These are phyloP conservation scores for Mediolabrus comicus DNA, from an alignment of 108 stramenopile genomes.

Conservation along the genomic window DNA sequence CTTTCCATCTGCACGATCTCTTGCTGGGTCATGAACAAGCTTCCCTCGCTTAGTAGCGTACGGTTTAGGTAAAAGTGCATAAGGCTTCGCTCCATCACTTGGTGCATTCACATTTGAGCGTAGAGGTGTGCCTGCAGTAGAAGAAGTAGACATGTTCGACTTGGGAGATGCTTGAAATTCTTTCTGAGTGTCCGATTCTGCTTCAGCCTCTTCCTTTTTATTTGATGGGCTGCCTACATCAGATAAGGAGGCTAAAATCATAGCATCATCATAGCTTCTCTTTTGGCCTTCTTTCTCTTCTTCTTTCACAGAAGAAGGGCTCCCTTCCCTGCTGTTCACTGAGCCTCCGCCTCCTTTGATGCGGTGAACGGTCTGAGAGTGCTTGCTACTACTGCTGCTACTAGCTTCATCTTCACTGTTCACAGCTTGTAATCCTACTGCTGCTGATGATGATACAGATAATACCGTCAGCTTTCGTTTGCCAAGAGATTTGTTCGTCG, in stretches of 20 bases:
- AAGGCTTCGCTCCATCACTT: conserved; percentile 10
- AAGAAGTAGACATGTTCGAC: neutral
- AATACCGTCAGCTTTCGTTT: conserved; percentile 18
- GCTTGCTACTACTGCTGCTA: neutral
- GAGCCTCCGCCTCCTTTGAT: neutral
- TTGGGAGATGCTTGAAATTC: neutral
- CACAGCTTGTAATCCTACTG: neutral
- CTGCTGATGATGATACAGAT: conserved; percentile 13
- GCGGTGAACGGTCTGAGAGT: conserved; percentile 27
- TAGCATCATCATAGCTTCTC: conserved; percentile 31
- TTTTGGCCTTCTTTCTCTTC: neutral
- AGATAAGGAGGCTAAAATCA: conserved; percentile 31
- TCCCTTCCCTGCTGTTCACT: neutral
- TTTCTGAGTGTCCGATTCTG: neutral
- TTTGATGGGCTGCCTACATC: conserved; percentile 18
- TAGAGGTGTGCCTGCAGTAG: conserved; percentile 17
- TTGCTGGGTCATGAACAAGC: neutral
- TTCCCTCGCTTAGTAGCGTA: conserved; percentile 5
- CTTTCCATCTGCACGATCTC: neutral
- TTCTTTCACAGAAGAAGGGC: neutral
- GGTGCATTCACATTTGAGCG: conserved; percentile 30
- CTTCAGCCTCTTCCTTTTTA: neutral
- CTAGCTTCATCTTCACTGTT: conserved; percentile 3
- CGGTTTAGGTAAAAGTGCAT: conserved; percentile 36
- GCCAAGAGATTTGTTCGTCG: conserved; percentile 9